Conservation (phyloP, 2,329 filamentous ascomycete species). For the Blastomyces silverae region DNA sequence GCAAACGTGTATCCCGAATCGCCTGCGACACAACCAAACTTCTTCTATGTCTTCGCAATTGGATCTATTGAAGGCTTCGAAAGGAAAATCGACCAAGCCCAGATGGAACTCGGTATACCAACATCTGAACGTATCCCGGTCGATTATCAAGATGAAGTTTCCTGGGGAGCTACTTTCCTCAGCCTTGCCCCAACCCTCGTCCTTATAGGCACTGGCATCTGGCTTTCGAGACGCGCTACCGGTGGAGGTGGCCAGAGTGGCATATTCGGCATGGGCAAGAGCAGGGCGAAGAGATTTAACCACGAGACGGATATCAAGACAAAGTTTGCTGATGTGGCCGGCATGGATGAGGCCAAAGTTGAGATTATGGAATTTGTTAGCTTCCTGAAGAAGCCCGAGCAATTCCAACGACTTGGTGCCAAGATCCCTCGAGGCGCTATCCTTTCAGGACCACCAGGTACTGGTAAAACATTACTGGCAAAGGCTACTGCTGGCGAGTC, state of each 20-base stretch:
- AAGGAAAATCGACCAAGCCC: constrained; percentile 76
- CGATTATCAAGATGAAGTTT: constrained; percentile 71
- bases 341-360: constrained; percentile 94
- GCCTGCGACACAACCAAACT: constrained; percentile 58
- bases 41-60: constrained; percentile 90
- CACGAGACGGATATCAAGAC: constrained; percentile 94
- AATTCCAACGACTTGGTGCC: constrained; percentile 87
- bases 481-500: constrained; percentile 98
- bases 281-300: constrained; percentile 93
- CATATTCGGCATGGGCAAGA: constrained; percentile 94
- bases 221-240: constrained; percentile 67
- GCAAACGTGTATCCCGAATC: constrained; percentile 69
- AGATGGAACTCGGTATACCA: constrained; percentile 80
- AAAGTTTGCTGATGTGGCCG: constrained; percentile 93
- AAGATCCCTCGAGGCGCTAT: constrained; percentile 98
- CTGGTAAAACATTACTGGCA: constrained; percentile 93
- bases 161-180: constrained; percentile 64
- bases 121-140: constrained; percentile 85
- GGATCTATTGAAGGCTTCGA: constrained; percentile 93
- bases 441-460: constrained; percentile 93
- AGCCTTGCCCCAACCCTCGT: constrained; percentile 82
- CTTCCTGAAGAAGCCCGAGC: constrained; percentile 87
- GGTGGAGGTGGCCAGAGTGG: constrained; percentile 62
- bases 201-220: constrained; percentile 76
- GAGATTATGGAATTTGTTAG: constrained; percentile 99